Percentiles rank a stretch among this genome's conserved stretches.
phyloP scores from a whole-genome alignment of 495 filamentous ascomycete species.

The Aspergillus funiculosus region DNA sequence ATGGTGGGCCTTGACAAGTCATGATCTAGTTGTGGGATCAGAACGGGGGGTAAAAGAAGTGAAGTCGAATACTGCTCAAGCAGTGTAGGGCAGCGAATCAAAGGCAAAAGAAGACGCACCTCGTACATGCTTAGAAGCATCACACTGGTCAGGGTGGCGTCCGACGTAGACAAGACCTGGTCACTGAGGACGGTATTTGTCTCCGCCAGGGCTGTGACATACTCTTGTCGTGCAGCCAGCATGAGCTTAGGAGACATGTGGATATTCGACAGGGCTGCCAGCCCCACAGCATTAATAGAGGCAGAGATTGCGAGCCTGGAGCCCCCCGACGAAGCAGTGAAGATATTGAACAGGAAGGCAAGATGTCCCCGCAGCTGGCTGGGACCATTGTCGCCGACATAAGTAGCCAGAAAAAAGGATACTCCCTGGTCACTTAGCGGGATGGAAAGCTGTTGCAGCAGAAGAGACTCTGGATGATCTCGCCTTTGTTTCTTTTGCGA shows the following conservation, averaged over 20 bases:
- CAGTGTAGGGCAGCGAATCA: too few relatives aligned
- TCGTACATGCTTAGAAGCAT: slow-evolving; percentile 22
- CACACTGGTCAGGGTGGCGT: slow-evolving; percentile 20
- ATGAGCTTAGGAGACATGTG: slow-evolving; percentile 6
- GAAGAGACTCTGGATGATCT: neutral
- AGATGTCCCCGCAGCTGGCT: neutral
- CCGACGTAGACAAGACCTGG: slow-evolving; percentile 6
- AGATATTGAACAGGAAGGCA: slow-evolving; percentile 1
- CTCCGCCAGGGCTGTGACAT: slow-evolving; percentile 17
- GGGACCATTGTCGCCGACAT: neutral
- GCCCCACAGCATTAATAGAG: slow-evolving; percentile 12
- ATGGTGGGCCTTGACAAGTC: slow-evolving; percentile 7
- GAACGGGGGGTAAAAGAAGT: neutral
- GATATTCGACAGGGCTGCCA: slow-evolving; percentile 15
- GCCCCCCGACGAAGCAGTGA: neutral
- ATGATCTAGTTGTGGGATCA: slow-evolving; percentile 4
- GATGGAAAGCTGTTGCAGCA: neutral
- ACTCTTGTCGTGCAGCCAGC: slow-evolving; percentile 15
- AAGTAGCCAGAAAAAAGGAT: slow-evolving; percentile 5
- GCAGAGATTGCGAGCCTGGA: slow-evolving; percentile 1
- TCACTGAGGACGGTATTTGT: slow-evolving; percentile 21
- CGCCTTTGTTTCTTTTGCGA: neutral
- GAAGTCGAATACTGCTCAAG: too few relatives aligned
- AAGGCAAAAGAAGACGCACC: slow-evolving; percentile 14
- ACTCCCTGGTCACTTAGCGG: slow-evolving; percentile 7